These are phyloP conservation scores for Rhizomucor miehei DNA, from an alignment of 371 early-diverging fungal genomes.

Conservation along the genomic window DNA sequence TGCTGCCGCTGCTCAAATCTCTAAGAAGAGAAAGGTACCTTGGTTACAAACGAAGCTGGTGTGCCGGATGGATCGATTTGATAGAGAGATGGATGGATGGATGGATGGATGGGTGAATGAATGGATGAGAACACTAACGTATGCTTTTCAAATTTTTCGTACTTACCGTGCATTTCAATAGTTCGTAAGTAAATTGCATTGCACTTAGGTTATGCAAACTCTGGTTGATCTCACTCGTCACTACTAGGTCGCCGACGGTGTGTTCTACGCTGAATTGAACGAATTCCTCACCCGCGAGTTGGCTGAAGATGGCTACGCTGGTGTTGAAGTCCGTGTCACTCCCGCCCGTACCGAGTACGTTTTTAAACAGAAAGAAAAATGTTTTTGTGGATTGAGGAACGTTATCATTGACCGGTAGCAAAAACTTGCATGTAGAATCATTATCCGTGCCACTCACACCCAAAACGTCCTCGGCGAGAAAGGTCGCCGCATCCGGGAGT, in stretches of 20 bases:
- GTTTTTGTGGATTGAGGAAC: background rate
- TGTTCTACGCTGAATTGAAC: constrained; percentile 99
- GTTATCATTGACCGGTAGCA: background rate
- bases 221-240: too few species aligned
- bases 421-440: too few species aligned
- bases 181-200: constrained; percentile 44
- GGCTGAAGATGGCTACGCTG: constrained; percentile 90
- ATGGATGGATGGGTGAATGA: constrained; percentile 26
- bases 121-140: constrained; percentile 1
- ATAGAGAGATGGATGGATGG: constrained; percentile 25
- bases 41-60: too few species aligned
- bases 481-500: constrained; percentile 98
- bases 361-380: constrained; percentile 1
- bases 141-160: background rate
- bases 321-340: constrained; percentile 98
- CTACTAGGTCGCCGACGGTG: constrained; percentile 89
- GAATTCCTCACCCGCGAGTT: constrained; percentile 96
- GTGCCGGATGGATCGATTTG: too few species aligned
- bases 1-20: constrained; percentile 46
- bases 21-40: constrained; percentile 79
- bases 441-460: constrained; percentile 98
- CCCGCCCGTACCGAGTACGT: constrained; percentile 93
- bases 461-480: constrained; percentile 98
- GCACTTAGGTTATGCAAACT: too few species aligned
- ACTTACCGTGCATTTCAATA: constrained; percentile 9